Base-by-base conservation (phyloP, 1,284 basidiomycete species). In the Cryptococcus sp. region DNA sequence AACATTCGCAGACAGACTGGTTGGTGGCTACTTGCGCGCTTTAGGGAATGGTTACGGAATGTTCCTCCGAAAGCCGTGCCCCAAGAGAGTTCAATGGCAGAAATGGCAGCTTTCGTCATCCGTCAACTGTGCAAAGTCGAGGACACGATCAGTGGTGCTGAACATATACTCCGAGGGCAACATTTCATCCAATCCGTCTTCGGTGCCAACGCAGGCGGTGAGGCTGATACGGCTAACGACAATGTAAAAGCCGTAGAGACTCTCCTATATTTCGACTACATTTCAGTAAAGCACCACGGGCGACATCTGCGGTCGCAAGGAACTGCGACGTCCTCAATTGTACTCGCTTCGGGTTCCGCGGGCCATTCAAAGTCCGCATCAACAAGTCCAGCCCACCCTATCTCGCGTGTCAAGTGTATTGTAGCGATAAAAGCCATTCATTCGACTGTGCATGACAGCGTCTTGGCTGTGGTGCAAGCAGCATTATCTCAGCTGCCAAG, bases 1-100 rank as follows among this genome's bases (percentile, higher is more conserved):
- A 68, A 67, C 50, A 66, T 75, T 20, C 68, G 75, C 17, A 59
- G 63, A 17, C 70, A 75, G 46, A 58, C 66, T 1, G 75, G 75
- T 5, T 77, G 75, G 75, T 60, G 66, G 46, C 55, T 70, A 10
- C 52, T 77, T 3, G 60, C 69, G 29, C 65, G 73, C 1, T 61
- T 76, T n/a, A 61, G 74, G 4, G 69, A 76, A 39, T 76, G 73
- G 73, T 41, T 62, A 43, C 60, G 61, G 22, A 46, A 29, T 19
- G 29, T 53, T 16, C 22, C 13, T 48, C 44, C 49, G 3, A 46
- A 47, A 38, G 17, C 34, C 16, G 15, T 4, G 20, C 22, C 23
- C 3, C 20, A 10, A 15, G 46, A 54, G 19, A 15, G 50, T 8
- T 50, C 54, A 2, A 15, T 40, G 26, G 55, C 50, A 29, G 60